Evolutionary conservation across 2,329 filamentous ascomycete genomes (phyloP), one percentile per base, ranked within the genome.

Genomic region (Trichophyton equinum): DNA sequence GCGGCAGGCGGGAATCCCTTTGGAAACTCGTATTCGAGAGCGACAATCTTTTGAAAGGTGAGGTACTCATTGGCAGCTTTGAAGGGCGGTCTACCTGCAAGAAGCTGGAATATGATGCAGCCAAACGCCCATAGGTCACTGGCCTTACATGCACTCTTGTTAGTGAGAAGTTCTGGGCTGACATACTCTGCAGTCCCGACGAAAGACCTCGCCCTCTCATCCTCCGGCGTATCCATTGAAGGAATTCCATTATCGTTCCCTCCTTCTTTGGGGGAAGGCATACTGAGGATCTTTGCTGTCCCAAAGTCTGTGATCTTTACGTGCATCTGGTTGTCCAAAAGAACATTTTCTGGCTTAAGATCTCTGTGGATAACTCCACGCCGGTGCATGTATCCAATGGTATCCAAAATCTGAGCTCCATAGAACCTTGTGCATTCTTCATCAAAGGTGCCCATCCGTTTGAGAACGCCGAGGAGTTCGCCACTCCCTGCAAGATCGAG

Each of bases 231-330:
- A 65, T 82, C 77, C 6, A 81, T 64, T 13, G 63, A 68, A 57
- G 61, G 79, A 69, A 71, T 79, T 74, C 74, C 68, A 74, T 74
- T 72, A 76, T 76, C 68, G 65, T 67, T 73, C 40, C 46, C 47
- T 58, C 72, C 70, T 44, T 72, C 66, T 77, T 80, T 65, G 81
- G 79, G 69, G 61, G 68, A 74, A 15, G 74, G 70, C 40, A 75
- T 71, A 58, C 86, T 85, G 53, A 99, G 78, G 64, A 99, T 84
- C 73, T 96, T 97, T n/a, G 94, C 94, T 0, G 94, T 99, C 47
- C 94, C 94, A 71, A 99, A 99, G 74, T 99, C 94, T 6, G 94
- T 99, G 65, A 99, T 96, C 73, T 99, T 99, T 75, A 97, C 86
- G 69, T 97, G 90, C 88, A 96, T 95, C 69, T 95, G 87, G 65